phyloP scores from a whole-genome alignment of 306 rosid genomes.

The Sesbania bispinosa region DNA sequence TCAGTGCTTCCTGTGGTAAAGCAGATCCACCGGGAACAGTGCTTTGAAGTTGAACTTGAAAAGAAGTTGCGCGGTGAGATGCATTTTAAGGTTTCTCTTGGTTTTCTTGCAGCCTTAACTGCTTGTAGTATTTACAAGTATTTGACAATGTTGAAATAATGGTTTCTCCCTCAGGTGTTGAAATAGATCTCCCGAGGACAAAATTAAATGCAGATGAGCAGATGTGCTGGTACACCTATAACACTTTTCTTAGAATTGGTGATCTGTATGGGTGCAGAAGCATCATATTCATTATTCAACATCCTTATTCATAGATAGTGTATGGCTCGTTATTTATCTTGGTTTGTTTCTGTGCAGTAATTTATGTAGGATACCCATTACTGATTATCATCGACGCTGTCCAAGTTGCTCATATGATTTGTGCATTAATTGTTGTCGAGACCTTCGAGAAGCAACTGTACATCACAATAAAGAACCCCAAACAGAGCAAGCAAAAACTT shows the following conservation, averaged over 20 bases:
- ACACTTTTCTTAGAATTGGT: not conserved
- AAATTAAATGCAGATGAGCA: slow-evolving; percentile 94
- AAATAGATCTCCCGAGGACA: slow-evolving; percentile 74
- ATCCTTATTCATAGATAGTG: slow-evolving; percentile 7
- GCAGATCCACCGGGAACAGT: slow-evolving; percentile 76
- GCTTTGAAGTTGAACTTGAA: slow-evolving; percentile 88
- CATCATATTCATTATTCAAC: not conserved
- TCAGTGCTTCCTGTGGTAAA: slow-evolving; percentile 91
- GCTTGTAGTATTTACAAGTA: slow-evolving; percentile 9
- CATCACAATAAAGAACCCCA: slow-evolving; percentile 35
- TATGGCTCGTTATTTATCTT: slow-evolving; percentile 17
- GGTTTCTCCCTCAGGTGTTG: slow-evolving; percentile 57
- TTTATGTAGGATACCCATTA: slow-evolving; percentile 91
- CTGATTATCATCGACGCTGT: slow-evolving; percentile 94
- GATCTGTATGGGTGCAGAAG: slow-evolving; percentile 18
- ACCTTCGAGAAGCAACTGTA: slow-evolving; percentile 68
- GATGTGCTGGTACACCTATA: slow-evolving; percentile 88
- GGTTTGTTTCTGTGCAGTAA: slow-evolving; percentile 60
- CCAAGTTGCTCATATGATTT: slow-evolving; percentile 75
- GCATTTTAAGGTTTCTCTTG: slow-evolving; percentile 20
- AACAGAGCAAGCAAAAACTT: slow-evolving; percentile 38
- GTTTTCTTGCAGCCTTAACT: not conserved
- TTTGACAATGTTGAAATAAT: slow-evolving; percentile 25
- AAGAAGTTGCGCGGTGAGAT: slow-evolving; percentile 74
- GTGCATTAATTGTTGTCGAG: slow-evolving; percentile 83